These are phyloP conservation scores for Brassica carinata DNA, from an alignment of 345 rosid genomes.

Conservation along the genomic window DNA sequence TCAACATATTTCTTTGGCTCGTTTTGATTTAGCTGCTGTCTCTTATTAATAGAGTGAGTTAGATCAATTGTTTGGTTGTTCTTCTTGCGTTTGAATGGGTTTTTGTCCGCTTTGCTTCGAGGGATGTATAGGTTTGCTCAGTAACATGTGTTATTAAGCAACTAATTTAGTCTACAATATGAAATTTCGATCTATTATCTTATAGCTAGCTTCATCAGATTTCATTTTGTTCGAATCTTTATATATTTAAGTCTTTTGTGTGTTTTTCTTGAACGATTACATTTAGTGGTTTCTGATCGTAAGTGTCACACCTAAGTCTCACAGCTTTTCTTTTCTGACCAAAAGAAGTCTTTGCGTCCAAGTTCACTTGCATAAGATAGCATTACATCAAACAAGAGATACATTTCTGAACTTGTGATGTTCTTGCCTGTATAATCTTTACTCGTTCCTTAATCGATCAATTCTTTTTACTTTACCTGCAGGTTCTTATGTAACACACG, in stretches of 20 bases:
- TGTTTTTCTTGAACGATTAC: neutral
- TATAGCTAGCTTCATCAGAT: neutral
- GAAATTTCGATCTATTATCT: neutral
- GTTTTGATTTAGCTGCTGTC: neutral
- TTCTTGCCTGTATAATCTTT: neutral
- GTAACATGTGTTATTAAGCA: neutral
- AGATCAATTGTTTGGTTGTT: neutral
- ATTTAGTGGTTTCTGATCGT: neutral
- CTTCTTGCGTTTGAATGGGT: conserved; percentile 4
- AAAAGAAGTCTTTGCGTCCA: neutral
- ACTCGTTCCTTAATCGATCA: conserved; percentile 3
- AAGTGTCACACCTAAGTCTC: neutral
- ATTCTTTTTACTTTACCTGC: conserved; percentile 13
- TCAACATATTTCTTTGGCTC: neutral
- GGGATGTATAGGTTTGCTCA: conserved; percentile 5
- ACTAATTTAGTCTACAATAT: neutral
- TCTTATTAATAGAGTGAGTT: neutral
- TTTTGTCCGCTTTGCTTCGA: neutral
- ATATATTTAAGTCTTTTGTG: neutral
- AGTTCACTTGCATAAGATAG: neutral
- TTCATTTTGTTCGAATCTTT: neutral
- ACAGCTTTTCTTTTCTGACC: neutral
- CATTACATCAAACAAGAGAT: neutral
- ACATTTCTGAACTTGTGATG: neutral
- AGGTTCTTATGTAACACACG: conserved; percentile 98